A percentile compares a stretch with the other conserved stretches of the same genome.
Conservation (phyloP, 2,329 filamentous ascomycete genomes). For the Dothistroma septosporum region DNA sequence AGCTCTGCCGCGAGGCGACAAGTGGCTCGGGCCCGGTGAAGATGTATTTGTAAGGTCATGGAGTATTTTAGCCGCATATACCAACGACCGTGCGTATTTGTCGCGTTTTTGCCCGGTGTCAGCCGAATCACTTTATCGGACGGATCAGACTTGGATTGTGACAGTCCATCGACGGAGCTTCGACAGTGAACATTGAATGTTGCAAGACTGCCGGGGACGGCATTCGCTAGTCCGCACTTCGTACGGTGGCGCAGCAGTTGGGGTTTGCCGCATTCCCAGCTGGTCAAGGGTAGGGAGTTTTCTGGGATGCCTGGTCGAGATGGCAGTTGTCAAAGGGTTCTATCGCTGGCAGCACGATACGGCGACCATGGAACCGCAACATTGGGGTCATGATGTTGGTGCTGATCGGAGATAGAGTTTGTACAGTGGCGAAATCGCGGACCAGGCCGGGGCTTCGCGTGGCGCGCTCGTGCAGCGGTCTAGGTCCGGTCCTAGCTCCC, state of each 20-base stretch:
- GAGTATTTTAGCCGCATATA: too few species aligned
- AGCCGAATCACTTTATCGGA: too few species aligned
- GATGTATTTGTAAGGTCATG: neutral
- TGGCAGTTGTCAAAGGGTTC: neutral
- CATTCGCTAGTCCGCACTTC: slow-evolving; percentile 1
- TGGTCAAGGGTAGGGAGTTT: neutral
- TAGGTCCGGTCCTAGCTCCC: too few species aligned
- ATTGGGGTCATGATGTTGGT: neutral
- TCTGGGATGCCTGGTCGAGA: neutral
- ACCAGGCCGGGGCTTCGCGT: neutral
- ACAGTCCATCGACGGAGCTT: neutral
- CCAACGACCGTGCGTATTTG: too few species aligned
- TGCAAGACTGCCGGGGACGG: neutral
- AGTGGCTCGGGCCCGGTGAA: neutral
- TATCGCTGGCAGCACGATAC: neutral
- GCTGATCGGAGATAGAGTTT: neutral
- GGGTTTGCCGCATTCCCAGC: neutral
- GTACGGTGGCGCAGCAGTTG: neutral
- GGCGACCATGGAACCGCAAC: neutral
- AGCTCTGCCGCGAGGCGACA: neutral
- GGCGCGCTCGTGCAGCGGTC: too few species aligned
- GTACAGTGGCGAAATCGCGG: neutral
- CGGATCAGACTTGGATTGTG: too few species aligned
- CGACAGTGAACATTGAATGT: neutral
- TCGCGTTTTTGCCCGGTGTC: too few species aligned